Conservation (phyloP, 352 stramenopile species). For the Pythium sp. region DNA sequence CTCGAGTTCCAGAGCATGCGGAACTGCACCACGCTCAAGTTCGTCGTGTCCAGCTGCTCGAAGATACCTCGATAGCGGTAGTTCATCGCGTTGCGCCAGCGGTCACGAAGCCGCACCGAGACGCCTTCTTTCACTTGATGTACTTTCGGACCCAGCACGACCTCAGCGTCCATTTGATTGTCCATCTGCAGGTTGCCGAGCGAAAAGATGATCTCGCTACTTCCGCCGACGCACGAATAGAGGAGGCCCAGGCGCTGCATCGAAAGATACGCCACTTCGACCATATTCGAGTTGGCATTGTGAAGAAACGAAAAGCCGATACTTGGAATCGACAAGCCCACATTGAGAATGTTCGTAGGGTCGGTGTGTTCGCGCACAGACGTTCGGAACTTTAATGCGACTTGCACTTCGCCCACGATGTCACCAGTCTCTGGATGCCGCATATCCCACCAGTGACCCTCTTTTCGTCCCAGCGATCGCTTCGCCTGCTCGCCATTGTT, state of each 20-base stretch:
- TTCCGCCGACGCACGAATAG: slow-evolving; percentile 75
- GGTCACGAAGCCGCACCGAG: slow-evolving; percentile 77
- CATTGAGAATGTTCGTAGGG: slow-evolving; percentile 63
- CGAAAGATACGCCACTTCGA: slow-evolving; percentile 87
- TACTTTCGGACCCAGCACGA: slow-evolving; percentile 79
- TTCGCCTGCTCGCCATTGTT: slow-evolving; percentile 73
- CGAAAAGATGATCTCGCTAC: slow-evolving; percentile 78
- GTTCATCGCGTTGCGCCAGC: slow-evolving; percentile 80
- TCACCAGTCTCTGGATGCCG: slow-evolving; percentile 69
- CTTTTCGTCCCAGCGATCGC: slow-evolving; percentile 60
- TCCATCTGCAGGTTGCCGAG: slow-evolving; percentile 88
- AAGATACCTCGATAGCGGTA: slow-evolving; percentile 83
- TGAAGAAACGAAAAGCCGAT: slow-evolving; percentile 83
- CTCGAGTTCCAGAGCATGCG: slow-evolving; percentile 86
- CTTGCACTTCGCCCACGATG: slow-evolving; percentile 73
- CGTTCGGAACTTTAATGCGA: slow-evolving; percentile 81
- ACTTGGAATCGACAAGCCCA: slow-evolving; percentile 78
- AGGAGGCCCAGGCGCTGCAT: slow-evolving; percentile 75
- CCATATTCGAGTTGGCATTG: slow-evolving; percentile 75
- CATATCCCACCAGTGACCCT: slow-evolving; percentile 87
- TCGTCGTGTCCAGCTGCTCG: slow-evolving; percentile 68
- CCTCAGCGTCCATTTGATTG: slow-evolving; percentile 87
- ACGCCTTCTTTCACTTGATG: slow-evolving; percentile 86
- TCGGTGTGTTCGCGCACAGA: slow-evolving; percentile 52
- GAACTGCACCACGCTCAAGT: slow-evolving; percentile 77